Conservation (phyloP, 345 rosid genomes). For the Eucalyptus pumila region DNA sequence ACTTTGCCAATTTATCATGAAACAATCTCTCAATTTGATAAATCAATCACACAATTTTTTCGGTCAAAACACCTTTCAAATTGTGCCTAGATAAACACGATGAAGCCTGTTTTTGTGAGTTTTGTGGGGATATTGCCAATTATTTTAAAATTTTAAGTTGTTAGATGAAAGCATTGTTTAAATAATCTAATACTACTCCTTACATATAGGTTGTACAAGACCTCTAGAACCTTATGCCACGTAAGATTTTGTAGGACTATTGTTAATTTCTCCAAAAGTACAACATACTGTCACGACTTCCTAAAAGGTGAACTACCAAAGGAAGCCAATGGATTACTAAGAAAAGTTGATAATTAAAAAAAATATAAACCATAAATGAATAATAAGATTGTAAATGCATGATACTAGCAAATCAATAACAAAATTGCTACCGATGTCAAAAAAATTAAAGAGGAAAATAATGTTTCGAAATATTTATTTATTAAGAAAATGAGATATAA, state of each 20-base stretch:
- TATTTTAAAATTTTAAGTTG: too few relatives aligned
- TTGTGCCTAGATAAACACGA: neutral
- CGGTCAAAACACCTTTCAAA: neutral
- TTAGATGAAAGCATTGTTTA: accelerated
- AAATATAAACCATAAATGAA: neutral
- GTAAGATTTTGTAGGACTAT: too few relatives aligned
- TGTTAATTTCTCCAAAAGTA: neutral
- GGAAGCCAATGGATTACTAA: neutral
- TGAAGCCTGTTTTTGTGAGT: neutral
- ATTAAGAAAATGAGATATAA: neutral
- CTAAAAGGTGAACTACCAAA: neutral
- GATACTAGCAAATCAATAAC: neutral
- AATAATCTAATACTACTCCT: neutral
- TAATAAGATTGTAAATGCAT: neutral
- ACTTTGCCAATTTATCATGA: neutral
- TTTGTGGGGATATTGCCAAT: neutral
- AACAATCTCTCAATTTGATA: neutral
- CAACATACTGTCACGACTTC: neutral
- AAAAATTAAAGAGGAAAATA: neutral
- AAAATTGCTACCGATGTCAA: neutral
- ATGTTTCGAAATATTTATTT: neutral
- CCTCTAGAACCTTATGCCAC: accelerated
- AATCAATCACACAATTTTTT: neutral
- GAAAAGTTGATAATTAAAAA: neutral
- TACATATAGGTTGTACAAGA: neutral